Conservation (phyloP, 2,329 filamentous ascomycete species). For the Xylariaceae sp. region DNA sequence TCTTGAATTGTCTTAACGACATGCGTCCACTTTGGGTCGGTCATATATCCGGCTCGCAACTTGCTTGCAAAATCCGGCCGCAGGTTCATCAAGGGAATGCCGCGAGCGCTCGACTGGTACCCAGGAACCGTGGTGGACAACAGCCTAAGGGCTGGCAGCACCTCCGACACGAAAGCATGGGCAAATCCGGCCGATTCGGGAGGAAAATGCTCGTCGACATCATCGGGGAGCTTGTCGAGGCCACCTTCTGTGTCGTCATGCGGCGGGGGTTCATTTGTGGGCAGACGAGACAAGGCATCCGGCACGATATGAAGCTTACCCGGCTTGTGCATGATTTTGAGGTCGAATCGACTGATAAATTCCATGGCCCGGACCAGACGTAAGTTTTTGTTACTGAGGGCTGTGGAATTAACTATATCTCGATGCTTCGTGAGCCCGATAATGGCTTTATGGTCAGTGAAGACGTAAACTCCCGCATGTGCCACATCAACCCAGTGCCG, state of each 20-base stretch:
- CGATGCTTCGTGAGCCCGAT: not conserved
- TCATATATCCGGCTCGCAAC: not conserved
- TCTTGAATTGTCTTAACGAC: not conserved
- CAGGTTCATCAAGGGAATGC: not conserved
- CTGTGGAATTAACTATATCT: not conserved
- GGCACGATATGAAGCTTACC: not conserved
- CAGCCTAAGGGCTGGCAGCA: not conserved
- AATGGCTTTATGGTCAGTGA: not conserved
- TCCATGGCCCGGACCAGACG: not conserved
- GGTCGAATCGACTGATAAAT: not conserved
- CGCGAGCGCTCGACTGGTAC: not conserved
- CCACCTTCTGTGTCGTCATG: not conserved
- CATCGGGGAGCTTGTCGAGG: not conserved
- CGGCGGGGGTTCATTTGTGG: not conserved
- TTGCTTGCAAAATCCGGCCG: not conserved
- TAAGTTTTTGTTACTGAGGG: not conserved
- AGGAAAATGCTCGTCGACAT: not conserved
- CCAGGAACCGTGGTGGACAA: not conserved
- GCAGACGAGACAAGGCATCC: not conserved
- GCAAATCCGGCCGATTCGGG: no score
- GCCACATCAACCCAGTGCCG: not conserved
- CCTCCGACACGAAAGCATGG: not conserved
- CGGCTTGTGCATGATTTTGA: not conserved
- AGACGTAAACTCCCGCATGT: not conserved
- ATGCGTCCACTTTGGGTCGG: not conserved